Evolutionary conservation across 2,329 filamentous ascomycete genomes (phyloP).

Genomic region (Phialophora macrospora): DNA sequence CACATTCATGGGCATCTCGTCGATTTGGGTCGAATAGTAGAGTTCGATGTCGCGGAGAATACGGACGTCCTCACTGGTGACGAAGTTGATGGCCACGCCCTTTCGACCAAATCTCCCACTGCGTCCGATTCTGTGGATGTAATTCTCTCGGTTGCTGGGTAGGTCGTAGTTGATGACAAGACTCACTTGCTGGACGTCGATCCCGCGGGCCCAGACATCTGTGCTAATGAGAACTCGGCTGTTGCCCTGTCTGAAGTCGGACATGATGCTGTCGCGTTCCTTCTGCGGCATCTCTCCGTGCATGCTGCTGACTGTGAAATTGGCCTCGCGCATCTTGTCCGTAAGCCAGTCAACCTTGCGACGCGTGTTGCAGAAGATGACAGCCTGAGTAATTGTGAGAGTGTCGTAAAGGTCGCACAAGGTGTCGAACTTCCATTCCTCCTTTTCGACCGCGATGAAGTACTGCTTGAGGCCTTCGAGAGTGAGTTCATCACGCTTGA

Average conservation of each 20-base stretch:
- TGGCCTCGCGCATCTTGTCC: slow-evolving; percentile 98
- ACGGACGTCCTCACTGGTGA: slow-evolving; percentile 95
- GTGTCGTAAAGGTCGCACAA: slow-evolving; percentile 99
- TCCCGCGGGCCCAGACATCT: slow-evolving; percentile 96
- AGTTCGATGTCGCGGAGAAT: slow-evolving; percentile 97
- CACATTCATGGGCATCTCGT: slow-evolving; percentile 99
- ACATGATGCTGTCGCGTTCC: slow-evolving; percentile 98
- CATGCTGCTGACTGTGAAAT: slow-evolving; percentile 99
- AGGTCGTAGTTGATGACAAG: slow-evolving; percentile 99
- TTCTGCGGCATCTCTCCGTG: slow-evolving; percentile 99
- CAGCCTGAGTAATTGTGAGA: slow-evolving; percentile 95
- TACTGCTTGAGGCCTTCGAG: slow-evolving; percentile 98
- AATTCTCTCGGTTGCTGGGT: slow-evolving; percentile 98
- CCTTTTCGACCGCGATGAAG: slow-evolving; percentile 98
- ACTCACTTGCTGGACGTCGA: slow-evolving; percentile 97
- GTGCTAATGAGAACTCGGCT: slow-evolving; percentile 95
- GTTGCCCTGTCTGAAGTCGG: slow-evolving; percentile 96
- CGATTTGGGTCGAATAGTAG: slow-evolving; percentile 95
- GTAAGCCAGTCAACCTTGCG: slow-evolving; percentile 99
- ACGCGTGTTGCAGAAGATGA: slow-evolving; percentile 99
- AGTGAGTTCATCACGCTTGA: slow-evolving; percentile 98
- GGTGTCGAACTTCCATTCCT: slow-evolving; percentile 99
- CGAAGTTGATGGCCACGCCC: slow-evolving; percentile 99
- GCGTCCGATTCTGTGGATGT: slow-evolving; percentile 97
- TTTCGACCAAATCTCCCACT: slow-evolving; percentile 96